Base-by-base conservation (phyloP, 805 yeast species). In the Hanseniaspora mollemarum region DNA sequence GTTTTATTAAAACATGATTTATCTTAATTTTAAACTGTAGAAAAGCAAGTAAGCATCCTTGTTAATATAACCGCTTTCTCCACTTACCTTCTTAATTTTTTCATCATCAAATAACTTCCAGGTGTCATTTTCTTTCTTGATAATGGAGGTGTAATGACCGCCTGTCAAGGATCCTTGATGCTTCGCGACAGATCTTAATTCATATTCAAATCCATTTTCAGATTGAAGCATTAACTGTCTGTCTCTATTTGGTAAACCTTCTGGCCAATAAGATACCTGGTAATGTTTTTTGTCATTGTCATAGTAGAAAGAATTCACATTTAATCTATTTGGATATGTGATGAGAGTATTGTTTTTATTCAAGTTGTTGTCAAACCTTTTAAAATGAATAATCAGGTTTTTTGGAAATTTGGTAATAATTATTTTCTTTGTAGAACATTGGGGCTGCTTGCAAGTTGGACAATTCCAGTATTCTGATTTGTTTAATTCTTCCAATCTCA, bases 101-200 rank as follows among this genome's bases (percentile, higher is more conserved):
- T 84, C 74, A 63, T 87, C 96, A 63, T 87, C 95, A 63, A 81
- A 87, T 54, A 79, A 76, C 58, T 84, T 78, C 95, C 95, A 87
- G 13, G n/a, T 40, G 1, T 38, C 42, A 22, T 26, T 33, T 4
- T 78, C 68, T 19, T 44, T 51, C 25, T 51, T 51, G 4, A 85
- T 90, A 60, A 71, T 84, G 0, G 94, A 69, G 0, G 96, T 88
- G 64, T 88, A 88, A 64, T 88, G 96, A 0, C 96, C 96, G 8
- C 88, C 83, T 38, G 80, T 75, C 35, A 88, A 70, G 36, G 83
- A 79, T 12, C 96, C 96, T 54, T 68, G 78, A 64, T 88, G 96
- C 56, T 85, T 80, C 15, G 86, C 86, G 1, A 87, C 95, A 0
- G 84, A 95, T 59, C 76, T 82, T 21, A 88, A 64, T 54, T 76